Conservation (phyloP, 2,329 filamentous ascomycete genomes). For the Ambrosiella cleistominuta region DNA sequence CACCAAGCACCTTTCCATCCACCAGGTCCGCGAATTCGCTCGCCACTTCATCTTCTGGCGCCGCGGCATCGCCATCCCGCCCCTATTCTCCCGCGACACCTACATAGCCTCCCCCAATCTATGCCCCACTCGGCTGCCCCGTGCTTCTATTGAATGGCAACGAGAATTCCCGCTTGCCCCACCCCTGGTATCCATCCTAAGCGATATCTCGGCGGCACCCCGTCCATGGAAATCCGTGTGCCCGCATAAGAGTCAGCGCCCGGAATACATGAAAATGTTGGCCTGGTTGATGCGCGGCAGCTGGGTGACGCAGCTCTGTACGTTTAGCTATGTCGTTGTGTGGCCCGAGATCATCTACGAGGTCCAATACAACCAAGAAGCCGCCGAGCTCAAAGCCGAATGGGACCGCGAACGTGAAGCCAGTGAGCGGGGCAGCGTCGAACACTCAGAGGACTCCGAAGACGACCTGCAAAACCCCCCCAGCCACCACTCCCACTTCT, state of each 20-base stretch:
- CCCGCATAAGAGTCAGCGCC: constrained; percentile 60
- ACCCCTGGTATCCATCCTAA: constrained; percentile 71
- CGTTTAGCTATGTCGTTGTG: constrained; percentile 77
- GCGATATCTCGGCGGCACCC: constrained; percentile 60
- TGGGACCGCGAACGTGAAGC: not conserved
- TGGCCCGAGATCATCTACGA: constrained; percentile 67
- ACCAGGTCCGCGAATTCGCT: constrained; percentile 71
- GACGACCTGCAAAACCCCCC: constrained; percentile 7
- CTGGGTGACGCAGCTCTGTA: constrained; percentile 86
- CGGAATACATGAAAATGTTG: constrained; percentile 75
- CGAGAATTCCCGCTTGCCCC: constrained; percentile 69
- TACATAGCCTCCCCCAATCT: constrained; percentile 89
- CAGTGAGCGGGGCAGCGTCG: not conserved
- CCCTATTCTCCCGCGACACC: constrained; percentile 72
- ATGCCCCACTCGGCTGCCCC: constrained; percentile 52
- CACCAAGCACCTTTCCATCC: constrained; percentile 53
- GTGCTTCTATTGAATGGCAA: constrained; percentile 55
- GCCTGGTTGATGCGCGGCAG: constrained; percentile 85
- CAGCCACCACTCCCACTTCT: not conserved
- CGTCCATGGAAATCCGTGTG: constrained; percentile 70
- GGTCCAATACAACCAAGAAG: constrained; percentile 54
- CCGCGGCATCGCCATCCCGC: constrained; percentile 76
- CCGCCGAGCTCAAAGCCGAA: constrained; percentile 35
- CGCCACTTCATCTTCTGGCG: constrained; percentile 95
- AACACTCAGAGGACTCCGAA: constrained; percentile 14